These are phyloP conservation scores for Cercophora samala DNA, from an alignment of 495 filamentous ascomycete genomes.

Conservation along the genomic window DNA sequence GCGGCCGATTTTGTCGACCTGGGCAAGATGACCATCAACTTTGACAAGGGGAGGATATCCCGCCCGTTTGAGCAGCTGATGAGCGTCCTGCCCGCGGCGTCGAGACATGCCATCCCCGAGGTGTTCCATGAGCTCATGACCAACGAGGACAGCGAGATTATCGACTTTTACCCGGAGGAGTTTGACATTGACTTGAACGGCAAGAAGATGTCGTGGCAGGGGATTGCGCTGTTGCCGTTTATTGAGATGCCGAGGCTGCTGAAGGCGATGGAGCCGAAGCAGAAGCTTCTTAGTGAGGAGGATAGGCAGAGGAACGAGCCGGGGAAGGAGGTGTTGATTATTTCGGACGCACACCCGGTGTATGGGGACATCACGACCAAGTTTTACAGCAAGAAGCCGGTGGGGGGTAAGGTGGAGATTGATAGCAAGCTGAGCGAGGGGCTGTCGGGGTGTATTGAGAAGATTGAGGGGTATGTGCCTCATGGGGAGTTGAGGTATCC, in stretches of 20 bases:
- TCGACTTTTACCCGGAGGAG: slow-evolving; percentile 95
- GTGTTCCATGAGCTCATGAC: slow-evolving; percentile 88
- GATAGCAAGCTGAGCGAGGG: slow-evolving; percentile 72
- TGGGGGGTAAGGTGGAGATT: slow-evolving; percentile 59
- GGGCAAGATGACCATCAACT: slow-evolving; percentile 69
- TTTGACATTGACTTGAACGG: slow-evolving; percentile 93
- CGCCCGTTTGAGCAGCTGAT: slow-evolving; percentile 96
- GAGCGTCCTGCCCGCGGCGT: slow-evolving; percentile 92
- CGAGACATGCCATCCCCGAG: slow-evolving; percentile 83
- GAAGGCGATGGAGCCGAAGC: slow-evolving; percentile 76
- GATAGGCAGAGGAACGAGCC: slow-evolving; percentile 75
- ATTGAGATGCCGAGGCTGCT: slow-evolving; percentile 90
- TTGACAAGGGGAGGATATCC: slow-evolving; percentile 84
- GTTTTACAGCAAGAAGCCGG: slow-evolving; percentile 89
- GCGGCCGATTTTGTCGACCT: slow-evolving; percentile 92
- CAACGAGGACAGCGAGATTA: slow-evolving; percentile 78
- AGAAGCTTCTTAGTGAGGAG: slow-evolving; percentile 72
- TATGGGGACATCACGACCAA: slow-evolving; percentile 76
- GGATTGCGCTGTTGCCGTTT: slow-evolving; percentile 88
- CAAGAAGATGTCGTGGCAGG: slow-evolving; percentile 98
- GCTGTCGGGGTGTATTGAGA: slow-evolving; percentile 74
- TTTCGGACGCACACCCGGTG: slow-evolving; percentile 75
- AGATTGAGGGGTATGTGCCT: slow-evolving; percentile 76
- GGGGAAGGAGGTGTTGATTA: slow-evolving; percentile 74
- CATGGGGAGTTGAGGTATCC: slow-evolving; percentile 60